phyloP scores from a whole-genome alignment of 73 alveolate genomes.

The Paramecium sexaurelia region DNA sequence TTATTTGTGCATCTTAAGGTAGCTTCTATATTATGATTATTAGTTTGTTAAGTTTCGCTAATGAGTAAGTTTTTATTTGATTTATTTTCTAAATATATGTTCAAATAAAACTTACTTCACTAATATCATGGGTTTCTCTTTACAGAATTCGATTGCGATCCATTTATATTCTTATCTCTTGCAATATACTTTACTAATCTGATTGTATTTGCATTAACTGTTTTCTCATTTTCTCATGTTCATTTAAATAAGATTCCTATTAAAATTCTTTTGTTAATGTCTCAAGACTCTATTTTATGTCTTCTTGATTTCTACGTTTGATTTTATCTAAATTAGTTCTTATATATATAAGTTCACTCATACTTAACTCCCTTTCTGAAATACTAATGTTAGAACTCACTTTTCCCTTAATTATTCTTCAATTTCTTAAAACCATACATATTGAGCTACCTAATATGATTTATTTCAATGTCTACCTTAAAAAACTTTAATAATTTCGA shows the following conservation, averaged over 20 bases:
- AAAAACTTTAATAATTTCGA: conserved; percentile 25
- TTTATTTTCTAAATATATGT: neutral
- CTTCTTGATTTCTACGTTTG: conserved; percentile 31
- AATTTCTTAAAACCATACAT: conserved; percentile 55
- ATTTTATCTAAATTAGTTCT: neutral
- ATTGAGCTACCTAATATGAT: neutral
- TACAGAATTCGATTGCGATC: neutral
- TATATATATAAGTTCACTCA: neutral
- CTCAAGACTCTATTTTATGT: neutral
- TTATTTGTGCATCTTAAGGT: conserved; percentile 13
- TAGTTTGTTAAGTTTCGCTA: neutral
- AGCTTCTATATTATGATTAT: neutral
- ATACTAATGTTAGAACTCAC: neutral
- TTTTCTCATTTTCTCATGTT: conserved; percentile 18
- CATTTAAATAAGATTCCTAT: conserved; percentile 3
- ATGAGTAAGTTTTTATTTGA: neutral
- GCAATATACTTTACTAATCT: neutral
- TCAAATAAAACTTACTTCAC: neutral
- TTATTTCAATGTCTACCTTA: neutral
- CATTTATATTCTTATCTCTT: neutral
- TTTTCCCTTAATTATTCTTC: neutral
- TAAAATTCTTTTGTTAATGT: neutral
- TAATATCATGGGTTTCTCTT: neutral
- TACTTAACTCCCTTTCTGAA: conserved; percentile 40
- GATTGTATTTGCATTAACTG: neutral